Evolutionary conservation across 2,329 filamentous ascomycete genomes (phyloP).

Genomic region (Aspergillus ibericus): DNA sequence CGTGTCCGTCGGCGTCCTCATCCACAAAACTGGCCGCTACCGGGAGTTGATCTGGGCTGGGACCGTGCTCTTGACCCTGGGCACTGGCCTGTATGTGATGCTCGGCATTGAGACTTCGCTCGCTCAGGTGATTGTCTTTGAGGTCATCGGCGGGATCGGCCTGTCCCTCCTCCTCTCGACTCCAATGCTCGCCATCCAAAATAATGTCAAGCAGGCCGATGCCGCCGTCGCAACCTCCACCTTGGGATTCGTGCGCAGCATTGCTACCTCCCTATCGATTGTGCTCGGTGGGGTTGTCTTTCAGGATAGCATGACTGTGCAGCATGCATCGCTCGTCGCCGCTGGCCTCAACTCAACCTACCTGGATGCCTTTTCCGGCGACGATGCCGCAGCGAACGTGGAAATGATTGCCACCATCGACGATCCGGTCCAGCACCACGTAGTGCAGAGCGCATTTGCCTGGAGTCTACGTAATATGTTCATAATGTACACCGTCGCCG

Average conservation of each 20-base stretch:
- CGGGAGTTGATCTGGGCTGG: conserved; percentile 48
- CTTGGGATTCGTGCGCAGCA: conserved; percentile 60
- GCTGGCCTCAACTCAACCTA: conserved; percentile 32
- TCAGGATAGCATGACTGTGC: conserved; percentile 55
- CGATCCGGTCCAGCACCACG: conserved; percentile 37
- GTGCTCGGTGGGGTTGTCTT: conserved; percentile 78
- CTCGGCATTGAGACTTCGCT: conserved; percentile 38
- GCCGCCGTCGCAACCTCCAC: conserved; percentile 55
- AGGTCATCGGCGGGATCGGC: conserved; percentile 54
- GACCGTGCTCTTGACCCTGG: conserved; percentile 42
- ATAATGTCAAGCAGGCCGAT: conserved; percentile 51
- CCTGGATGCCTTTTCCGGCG: conserved; percentile 36
- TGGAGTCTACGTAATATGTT: conserved; percentile 52
- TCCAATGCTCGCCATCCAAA: conserved; percentile 58
- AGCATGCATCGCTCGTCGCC: conserved; percentile 51
- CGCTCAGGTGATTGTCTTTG: conserved; percentile 45
- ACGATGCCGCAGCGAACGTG: conserved; percentile 49
- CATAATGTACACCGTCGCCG: conserved; percentile 52
- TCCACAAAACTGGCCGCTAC: conserved; percentile 51
- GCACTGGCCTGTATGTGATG: conserved; percentile 48
- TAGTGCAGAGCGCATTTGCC: conserved; percentile 47
- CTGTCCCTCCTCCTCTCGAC: conserved; percentile 55
- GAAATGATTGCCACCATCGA: conserved; percentile 41
- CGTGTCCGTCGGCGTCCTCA: conserved; percentile 48
- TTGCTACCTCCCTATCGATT: conserved; percentile 67